Conservation (phyloP, 768 basidiomycete species). For the Tephrocybe sp. region DNA sequence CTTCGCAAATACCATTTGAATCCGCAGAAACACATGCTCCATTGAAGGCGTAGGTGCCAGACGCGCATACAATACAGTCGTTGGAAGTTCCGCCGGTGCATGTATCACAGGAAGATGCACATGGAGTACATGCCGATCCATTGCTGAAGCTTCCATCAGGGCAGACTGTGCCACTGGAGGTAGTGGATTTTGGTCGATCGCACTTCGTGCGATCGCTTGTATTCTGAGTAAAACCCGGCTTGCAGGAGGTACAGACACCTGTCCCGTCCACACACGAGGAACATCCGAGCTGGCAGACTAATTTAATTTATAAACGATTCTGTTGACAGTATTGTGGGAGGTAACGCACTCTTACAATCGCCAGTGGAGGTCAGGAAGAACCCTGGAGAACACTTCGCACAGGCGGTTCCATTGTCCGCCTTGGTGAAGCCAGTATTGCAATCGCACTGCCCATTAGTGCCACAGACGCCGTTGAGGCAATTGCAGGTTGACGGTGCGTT, state of each 20-base stretch:
- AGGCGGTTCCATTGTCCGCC: conserved; percentile 63
- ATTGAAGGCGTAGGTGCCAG: conserved; percentile 58
- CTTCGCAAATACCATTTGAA: conserved; percentile 67
- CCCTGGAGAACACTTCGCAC: conserved; percentile 60
- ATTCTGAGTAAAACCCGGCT: conserved; percentile 63
- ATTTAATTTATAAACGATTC: background rate
- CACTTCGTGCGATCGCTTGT: conserved; percentile 67
- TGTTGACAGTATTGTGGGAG: background rate
- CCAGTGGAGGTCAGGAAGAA: conserved; percentile 62
- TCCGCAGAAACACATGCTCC: conserved; percentile 69
- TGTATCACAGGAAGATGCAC: conserved; percentile 64
- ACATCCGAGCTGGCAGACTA: conserved; percentile 69
- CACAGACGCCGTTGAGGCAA: conserved; percentile 81
- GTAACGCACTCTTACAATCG: conserved; percentile 54
- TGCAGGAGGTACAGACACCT: conserved; percentile 72
- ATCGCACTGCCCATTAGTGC: conserved; percentile 63
- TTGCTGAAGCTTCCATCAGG: conserved; percentile 63
- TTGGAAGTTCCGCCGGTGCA: conserved; percentile 66
- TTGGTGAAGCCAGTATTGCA: conserved; percentile 80
- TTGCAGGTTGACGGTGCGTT: conserved; percentile 71
- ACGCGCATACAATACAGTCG: conserved; percentile 68
- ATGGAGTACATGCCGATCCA: conserved; percentile 52
- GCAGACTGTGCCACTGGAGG: conserved; percentile 56
- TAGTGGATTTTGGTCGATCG: conserved; percentile 48
- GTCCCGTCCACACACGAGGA: conserved; percentile 58